Evolutionary conservation across 2,329 filamentous ascomycete genomes (phyloP), one percentile per base, ranked within the genome.

Genomic region (Aureobasidium sp.): DNA sequence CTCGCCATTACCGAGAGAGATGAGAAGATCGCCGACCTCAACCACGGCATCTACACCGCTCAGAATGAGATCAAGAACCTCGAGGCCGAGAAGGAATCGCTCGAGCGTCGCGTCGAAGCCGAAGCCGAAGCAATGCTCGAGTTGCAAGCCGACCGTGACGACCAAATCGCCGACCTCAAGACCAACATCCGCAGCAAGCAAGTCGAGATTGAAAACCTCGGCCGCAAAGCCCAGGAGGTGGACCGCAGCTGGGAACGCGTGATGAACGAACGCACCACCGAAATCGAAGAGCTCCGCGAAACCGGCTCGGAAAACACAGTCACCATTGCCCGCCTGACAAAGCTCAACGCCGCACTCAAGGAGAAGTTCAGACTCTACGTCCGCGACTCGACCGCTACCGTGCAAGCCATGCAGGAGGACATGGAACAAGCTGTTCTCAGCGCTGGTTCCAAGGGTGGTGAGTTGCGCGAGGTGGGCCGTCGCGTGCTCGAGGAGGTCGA

Each of bases 201-300:
- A 43, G 63, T 61, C 37, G 70, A 71, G 62, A 72, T 73, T 25
- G 60, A 67, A 13, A 59, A 65, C 33, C 66, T 73, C 13, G 67
- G 69, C 54, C 62, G 67, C 53, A 71, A 71, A 54, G 69, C 69
- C 10, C 49, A 63, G 11, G 64, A 69, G 40, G 73, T 74, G 49
- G 77, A 78, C 60, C 69, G 68, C 4, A 71, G 72, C 27, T 73
- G 77, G 64, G 72, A 72, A 60, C 73, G 75, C 55, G 68, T 74
- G 11, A 67, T 76, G 21, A 67, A 69, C 13, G 70, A 70, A 11
- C 70, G 73, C 38, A 71, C 75, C 47, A 66, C 67, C 49, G 71
- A 75, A 47, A 74, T 77, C 58, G 68, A 69, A 17, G 61, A 65
- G n/a, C 69, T 77, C 7, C 68, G 67, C 47, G 64, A 69, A 25